These are phyloP conservation scores for Backusella westeae DNA, from an alignment of 192 early-diverging fungal genomes.

Conservation along the genomic window DNA sequence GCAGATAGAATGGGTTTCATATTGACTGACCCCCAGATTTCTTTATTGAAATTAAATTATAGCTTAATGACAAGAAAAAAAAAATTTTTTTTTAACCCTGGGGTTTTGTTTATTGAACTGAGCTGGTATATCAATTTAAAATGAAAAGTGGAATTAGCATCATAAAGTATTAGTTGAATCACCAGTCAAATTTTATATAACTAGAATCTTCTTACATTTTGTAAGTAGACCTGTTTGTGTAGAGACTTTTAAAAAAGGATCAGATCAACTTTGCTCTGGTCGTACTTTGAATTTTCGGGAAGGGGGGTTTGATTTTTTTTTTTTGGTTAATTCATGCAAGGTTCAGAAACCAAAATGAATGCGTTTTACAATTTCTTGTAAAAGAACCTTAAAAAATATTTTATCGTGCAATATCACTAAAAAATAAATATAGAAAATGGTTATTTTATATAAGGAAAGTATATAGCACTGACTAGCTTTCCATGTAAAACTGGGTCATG, in stretches of 20 bases:
- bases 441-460: too few species aligned
- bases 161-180: background rate
- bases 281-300: background rate
- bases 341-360: background rate
- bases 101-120: background rate
- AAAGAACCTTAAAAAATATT: too few species aligned
- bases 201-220: background rate
- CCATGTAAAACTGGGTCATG: too few species aligned
- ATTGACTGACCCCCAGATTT: background rate
- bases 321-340: background rate
- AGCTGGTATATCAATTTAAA: background rate
- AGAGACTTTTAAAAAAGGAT: background rate
- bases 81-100: background rate
- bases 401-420: background rate
- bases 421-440: too few species aligned
- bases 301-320: background rate
- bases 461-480: too few species aligned
- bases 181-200: background rate
- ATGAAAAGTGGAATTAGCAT: background rate
- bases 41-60: background rate
- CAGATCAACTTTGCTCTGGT: background rate
- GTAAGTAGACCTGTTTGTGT: background rate
- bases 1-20: slow-evolving; percentile 3
- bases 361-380: background rate
- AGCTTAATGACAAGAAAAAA: background rate